Conservation (phyloP, 208 protist species). For the Leishmania tarentolae region DNA sequence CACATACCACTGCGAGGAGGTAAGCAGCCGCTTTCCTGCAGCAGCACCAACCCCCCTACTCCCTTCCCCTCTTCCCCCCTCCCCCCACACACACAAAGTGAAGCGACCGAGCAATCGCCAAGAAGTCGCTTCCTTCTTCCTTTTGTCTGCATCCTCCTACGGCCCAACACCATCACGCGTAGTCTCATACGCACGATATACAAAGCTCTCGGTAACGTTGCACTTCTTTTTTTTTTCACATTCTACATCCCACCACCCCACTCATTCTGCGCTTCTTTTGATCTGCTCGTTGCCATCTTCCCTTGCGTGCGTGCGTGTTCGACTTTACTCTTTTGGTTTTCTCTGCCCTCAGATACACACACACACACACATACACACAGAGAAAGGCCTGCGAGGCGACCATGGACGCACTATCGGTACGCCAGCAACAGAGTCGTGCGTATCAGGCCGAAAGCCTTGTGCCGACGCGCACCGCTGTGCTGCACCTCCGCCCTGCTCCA, state of each 20-base stretch:
- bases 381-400: background rate
- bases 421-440: slow-evolving; percentile 3
- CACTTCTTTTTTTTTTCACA: no score
- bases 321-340: no score
- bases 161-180: no score
- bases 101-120: no score
- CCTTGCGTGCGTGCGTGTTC: background rate
- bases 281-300: background rate
- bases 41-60: background rate
- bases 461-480: slow-evolving; percentile 31
- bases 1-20: background rate
- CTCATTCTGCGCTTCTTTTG: background rate
- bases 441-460: slow-evolving; percentile 11
- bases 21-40: background rate
- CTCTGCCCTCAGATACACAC: no score
- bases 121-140: background rate
- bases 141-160: no score
- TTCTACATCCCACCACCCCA: background rate
- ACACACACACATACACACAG: no score
- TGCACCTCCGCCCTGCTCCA: slow-evolving; percentile 31
- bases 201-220: no score
- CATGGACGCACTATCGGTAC: slow-evolving; percentile 23
- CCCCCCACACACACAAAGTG: background rate
- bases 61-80: no score
- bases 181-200: no score